A percentile compares a stretch with the other conserved stretches of the same genome.
phyloP scores from a whole-genome alignment of 2,329 filamentous ascomycete species.

The Colletotrichum sp. region DNA sequence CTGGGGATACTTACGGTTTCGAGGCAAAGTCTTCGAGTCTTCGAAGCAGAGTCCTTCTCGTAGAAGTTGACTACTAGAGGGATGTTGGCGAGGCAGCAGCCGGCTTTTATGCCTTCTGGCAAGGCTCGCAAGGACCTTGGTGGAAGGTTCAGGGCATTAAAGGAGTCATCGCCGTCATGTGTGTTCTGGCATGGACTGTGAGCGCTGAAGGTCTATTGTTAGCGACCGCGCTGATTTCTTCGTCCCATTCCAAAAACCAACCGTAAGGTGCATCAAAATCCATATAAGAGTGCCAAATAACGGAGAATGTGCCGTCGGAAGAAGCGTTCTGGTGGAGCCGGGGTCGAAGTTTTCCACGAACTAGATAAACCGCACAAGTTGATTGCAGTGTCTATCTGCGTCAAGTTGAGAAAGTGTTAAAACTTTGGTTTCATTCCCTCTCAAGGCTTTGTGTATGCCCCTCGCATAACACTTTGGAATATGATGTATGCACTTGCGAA shows the following conservation, averaged over 20 bases:
- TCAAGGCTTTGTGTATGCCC: not conserved
- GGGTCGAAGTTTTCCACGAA: not conserved
- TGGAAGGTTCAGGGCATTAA: not conserved
- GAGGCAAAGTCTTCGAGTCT: not conserved
- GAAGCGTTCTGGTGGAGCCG: not conserved
- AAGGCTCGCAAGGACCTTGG: not conserved
- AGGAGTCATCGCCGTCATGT: not conserved
- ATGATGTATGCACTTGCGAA: not conserved
- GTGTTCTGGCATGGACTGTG: not conserved
- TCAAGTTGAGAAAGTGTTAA: not conserved
- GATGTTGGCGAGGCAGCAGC: not conserved
- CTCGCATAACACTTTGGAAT: not conserved
- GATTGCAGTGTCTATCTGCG: not conserved
- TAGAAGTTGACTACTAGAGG: not conserved
- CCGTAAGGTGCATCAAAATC: not conserved
- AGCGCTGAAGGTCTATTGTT: not conserved
- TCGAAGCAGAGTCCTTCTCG: not conserved
- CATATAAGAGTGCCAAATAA: not conserved
- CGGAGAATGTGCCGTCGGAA: not conserved
- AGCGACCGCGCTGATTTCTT: not conserved
- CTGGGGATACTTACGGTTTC: not conserved
- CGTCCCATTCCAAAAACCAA: not conserved
- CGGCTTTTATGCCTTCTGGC: not conserved
- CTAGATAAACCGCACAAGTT: not conserved
- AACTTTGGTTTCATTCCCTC: not conserved